A percentile compares a stretch with the other conserved stretches of the same genome.
Evolutionary conservation across 73 alveolate species (phyloP).

Genomic region (Blepharisma stoltei): DNA sequence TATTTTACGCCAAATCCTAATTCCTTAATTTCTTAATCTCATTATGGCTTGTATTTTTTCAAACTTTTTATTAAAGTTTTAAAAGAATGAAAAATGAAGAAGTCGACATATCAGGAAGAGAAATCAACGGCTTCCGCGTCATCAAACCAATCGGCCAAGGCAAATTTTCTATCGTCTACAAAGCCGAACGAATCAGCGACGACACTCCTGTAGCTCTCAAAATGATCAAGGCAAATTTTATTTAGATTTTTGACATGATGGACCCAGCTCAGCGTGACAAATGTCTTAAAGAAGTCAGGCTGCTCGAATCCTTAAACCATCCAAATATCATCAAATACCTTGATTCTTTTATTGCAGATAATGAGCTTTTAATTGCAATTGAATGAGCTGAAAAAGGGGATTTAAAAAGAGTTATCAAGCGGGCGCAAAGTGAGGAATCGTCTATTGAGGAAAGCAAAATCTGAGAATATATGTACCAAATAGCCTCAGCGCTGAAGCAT

Average conservation of each 20-base stretch:
- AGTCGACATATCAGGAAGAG: constrained; percentile 14
- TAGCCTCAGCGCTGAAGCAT: constrained; percentile 89
- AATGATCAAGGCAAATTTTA: constrained; percentile 62
- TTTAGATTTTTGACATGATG: constrained; percentile 87
- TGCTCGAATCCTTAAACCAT: constrained; percentile 81
- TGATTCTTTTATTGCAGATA: constrained; percentile 89
- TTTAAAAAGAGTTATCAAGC: constrained; percentile 77
- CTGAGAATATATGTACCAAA: constrained; percentile 86
- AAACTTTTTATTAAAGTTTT: neutral
- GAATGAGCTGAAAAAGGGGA: constrained; percentile 99
- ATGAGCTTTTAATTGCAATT: constrained; percentile 91
- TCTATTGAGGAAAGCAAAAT: constrained; percentile 78
- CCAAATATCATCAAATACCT: constrained; percentile 87
- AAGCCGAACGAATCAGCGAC: constrained; percentile 79
- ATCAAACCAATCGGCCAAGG: constrained; percentile 87
- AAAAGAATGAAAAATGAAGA: constrained; percentile 14
- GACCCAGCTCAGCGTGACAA: constrained; percentile 92
- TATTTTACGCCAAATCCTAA: too few relatives aligned
- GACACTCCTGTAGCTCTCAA: constrained; percentile 81
- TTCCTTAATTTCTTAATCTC: too few relatives aligned
- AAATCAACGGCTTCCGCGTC: constrained; percentile 49
- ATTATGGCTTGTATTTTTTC: too few relatives aligned
- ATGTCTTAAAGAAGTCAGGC: constrained; percentile 90
- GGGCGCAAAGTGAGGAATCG: constrained; percentile 73
- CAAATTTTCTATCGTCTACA: constrained; percentile 92